A percentile compares a stretch with the other conserved stretches of the same genome.
Evolutionary conservation across 306 rosid genomes (phyloP).

Genomic region (Prunus salicina): DNA sequence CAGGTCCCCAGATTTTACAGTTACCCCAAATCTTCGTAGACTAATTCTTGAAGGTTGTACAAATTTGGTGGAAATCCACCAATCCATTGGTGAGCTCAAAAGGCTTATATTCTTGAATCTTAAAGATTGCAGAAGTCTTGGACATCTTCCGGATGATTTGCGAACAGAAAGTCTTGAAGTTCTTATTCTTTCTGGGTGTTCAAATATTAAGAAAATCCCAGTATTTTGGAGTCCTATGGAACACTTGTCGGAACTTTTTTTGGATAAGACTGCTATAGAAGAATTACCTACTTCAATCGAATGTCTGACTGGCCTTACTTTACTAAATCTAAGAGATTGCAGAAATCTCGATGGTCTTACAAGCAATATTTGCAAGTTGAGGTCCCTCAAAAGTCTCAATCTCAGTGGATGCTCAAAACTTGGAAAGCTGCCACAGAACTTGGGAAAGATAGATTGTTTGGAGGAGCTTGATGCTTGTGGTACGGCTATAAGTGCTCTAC

Average conservation of each 20-base stretch:
- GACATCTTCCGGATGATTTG: not conserved
- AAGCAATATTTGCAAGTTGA: not conserved
- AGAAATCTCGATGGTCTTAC: not conserved
- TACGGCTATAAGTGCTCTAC: not conserved
- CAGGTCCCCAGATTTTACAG: slow-evolving; percentile 20
- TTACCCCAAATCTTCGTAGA: not conserved
- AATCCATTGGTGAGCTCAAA: slow-evolving; percentile 11
- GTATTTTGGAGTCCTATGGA: slow-evolving; percentile 3
- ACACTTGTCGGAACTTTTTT: slow-evolving; percentile 3
- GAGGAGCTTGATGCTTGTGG: slow-evolving; percentile 16
- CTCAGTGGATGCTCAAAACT: slow-evolving; percentile 15
- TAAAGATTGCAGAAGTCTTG: slow-evolving; percentile 1
- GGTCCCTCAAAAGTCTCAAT: slow-evolving; percentile 4
- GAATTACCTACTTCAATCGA: slow-evolving; percentile 11
- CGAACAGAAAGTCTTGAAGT: slow-evolving; percentile 5
- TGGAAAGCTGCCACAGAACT: not conserved
- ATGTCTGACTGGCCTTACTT: not conserved
- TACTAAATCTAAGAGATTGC: not conserved
- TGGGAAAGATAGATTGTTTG: not conserved
- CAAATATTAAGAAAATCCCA: slow-evolving; percentile 6
- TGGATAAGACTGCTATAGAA: slow-evolving; percentile 5
- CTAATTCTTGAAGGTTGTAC: slow-evolving; percentile 14
- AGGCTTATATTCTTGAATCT: not conserved
- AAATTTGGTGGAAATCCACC: slow-evolving; percentile 15
- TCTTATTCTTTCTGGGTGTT: slow-evolving; percentile 14